Percentiles rank a stretch among this genome's conserved stretches.
phyloP scores from a whole-genome alignment of 2,329 filamentous ascomycete species.

The Fusarium euwallaceae region DNA sequence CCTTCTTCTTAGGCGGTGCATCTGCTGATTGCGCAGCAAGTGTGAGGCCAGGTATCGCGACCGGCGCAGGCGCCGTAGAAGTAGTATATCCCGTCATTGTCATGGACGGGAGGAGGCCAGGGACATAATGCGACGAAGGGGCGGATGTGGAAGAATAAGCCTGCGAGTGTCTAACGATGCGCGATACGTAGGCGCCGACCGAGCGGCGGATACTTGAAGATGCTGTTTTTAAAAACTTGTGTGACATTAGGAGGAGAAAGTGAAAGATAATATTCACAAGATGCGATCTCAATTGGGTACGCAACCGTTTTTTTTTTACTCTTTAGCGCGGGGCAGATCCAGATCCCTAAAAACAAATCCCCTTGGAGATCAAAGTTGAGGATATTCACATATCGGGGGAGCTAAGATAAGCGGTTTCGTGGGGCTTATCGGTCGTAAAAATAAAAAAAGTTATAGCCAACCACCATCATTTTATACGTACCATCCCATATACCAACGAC shows the following conservation, averaged over 20 bases:
- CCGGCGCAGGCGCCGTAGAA: neutral
- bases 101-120: constrained; percentile 8
- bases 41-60: constrained; percentile 39
- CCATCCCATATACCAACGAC: neutral
- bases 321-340: constrained; percentile 26
- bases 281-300: constrained; percentile 5
- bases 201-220: constrained; percentile 8
- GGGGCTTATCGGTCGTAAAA: constrained; percentile 35
- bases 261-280: neutral
- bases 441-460: constrained; percentile 30
- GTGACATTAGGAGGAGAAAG: constrained; percentile 20
- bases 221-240: neutral
- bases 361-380: neutral
- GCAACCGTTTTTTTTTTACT: constrained; percentile 11
- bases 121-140: constrained; percentile 24
- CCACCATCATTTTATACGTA: neutral
- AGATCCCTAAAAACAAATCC: neutral
- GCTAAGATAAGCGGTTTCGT: constrained; percentile 31
- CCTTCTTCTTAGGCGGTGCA: neutral
- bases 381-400: constrained; percentile 33
- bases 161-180: neutral
- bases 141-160: too few relatives aligned
- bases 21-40: constrained; percentile 12
- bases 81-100: constrained; percentile 27
- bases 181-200: neutral